Evolutionary conservation across 1,284 basidiomycete species (phyloP).

Genomic region (Ustilago trichophora): DNA sequence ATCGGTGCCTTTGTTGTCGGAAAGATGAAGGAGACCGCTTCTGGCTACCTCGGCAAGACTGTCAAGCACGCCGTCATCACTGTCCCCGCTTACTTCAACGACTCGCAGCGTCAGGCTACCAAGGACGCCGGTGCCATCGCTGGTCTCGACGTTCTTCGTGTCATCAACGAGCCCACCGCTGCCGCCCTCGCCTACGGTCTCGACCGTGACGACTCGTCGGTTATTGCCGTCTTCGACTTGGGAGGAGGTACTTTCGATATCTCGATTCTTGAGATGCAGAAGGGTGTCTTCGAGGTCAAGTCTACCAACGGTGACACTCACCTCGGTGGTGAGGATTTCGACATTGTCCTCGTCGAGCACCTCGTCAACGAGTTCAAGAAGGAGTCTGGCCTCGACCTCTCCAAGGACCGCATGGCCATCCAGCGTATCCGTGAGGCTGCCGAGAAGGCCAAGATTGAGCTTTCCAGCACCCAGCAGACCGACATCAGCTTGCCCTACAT

Average conservation of each 20-base stretch:
- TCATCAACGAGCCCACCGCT: conserved; percentile 98
- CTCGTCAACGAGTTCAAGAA: conserved; percentile 94
- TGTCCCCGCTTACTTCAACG: conserved; percentile 98
- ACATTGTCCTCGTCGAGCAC: conserved; percentile 87
- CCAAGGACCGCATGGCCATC: conserved; percentile 92
- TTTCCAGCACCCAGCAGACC: conserved; percentile 73
- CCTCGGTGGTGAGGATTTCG: conserved; percentile 98
- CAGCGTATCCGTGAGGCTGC: conserved; percentile 98
- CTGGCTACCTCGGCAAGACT: conserved; percentile 88
- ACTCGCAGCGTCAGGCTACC: conserved; percentile 97
- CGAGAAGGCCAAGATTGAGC: conserved; percentile 98
- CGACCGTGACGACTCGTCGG: conserved; percentile 53
- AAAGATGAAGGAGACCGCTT: conserved; percentile 96
- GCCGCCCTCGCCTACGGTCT: conserved; percentile 90
- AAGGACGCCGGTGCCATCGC: conserved; percentile 97
- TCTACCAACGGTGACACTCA: conserved; percentile 99
- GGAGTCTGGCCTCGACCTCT: conserved; percentile 82
- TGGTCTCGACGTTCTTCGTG: conserved; percentile 93
- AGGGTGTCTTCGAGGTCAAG: conserved; percentile 99
- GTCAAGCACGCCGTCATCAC: conserved; percentile 92
- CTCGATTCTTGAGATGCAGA: conserved; percentile 98
- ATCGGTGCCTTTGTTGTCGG: conserved; percentile 83
- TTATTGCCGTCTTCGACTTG: conserved; percentile 94
- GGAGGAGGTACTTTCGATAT: conserved; percentile 97
- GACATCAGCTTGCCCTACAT: conserved; percentile 88